Evolutionary conservation across 306 rosid genomes (phyloP).

Genomic region (Erythrophleum fordii): DNA sequence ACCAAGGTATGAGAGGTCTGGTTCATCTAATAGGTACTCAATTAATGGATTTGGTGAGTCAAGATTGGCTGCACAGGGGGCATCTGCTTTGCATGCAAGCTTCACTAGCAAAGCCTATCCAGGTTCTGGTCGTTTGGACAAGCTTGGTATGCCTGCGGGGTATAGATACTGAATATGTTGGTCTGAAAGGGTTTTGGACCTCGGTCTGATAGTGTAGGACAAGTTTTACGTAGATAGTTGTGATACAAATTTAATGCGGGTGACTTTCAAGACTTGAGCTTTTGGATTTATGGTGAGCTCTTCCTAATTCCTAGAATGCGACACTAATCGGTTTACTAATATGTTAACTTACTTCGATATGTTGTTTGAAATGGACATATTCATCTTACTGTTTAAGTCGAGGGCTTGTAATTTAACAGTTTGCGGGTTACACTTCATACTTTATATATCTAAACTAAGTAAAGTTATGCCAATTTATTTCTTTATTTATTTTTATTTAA

Average conservation of each 20-base stretch:
- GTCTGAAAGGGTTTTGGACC: not conserved
- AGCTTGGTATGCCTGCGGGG: slow-evolving; percentile 67
- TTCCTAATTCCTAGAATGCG: not conserved
- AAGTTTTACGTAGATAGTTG: not conserved
- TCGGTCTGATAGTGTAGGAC: slow-evolving; percentile 23
- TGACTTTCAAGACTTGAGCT: not conserved
- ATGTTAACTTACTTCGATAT: not conserved
- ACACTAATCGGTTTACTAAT: not conserved
- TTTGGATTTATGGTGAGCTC: not conserved
- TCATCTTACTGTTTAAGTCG: not conserved
- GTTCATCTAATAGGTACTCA: slow-evolving; percentile 56
- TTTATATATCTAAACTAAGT: not conserved
- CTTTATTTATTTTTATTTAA: not conserved
- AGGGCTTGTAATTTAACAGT: not conserved
- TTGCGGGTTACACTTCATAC: not conserved
- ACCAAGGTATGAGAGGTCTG: slow-evolving; percentile 64
- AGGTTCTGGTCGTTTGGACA: slow-evolving; percentile 83
- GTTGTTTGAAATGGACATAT: not conserved
- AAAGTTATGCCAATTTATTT: not conserved
- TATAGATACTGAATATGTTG: slow-evolving; percentile 47
- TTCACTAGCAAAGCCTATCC: slow-evolving; percentile 71
- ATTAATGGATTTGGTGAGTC: slow-evolving; percentile 43
- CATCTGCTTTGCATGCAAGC: slow-evolving; percentile 58
- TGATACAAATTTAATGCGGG: not conserved
- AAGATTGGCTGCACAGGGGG: slow-evolving; percentile 42